Evolutionary conservation across 2,329 filamentous ascomycete species (phyloP), one percentile per base, ranked within the genome.

Genomic region (Monosporascus sp.): DNA sequence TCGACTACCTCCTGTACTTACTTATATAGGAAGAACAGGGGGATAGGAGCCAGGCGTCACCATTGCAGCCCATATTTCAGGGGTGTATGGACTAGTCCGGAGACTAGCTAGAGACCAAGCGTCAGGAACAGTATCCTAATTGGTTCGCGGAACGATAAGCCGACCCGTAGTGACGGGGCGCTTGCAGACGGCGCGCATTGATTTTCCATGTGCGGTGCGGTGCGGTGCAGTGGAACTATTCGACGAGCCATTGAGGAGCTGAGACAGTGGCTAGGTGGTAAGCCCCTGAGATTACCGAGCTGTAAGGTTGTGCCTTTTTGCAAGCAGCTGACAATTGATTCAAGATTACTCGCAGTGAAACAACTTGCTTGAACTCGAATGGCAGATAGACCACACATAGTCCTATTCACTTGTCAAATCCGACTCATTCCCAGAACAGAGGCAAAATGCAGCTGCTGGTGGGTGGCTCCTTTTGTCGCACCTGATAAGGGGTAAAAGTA

Each of bases 71-170:
- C 53, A 45, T 50, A 48, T 52, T 51, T 58, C 52, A 57, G 56
- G 58, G 54, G 54, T 40, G 4, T 22, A 40, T 17, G 35, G 35
- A 14, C 8, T 57, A 53, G 24, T 37, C 46, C 28, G 41, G 28
- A 52, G 51, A 52, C 55, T 52, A 54, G 51, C 44, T 59, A 55
- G 43, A 50, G 37, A 57, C 54, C 49, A 66, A 66, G 64, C 62
- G 61, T 54, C 64, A 66, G 64, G 64, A 62, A 66, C 64, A 58
- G 55, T 17, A 22, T 35, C 43, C 17, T 62, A 38, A 66, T 66
- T 66, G 64, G 64, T 35, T 55, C 61, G 63, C 63, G 61, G 63
- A 58, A 54, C 51, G 49, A 45, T 55, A 62, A 52, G 53, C 49
- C 56, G 59, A 56, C 55, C 61, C 57, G 57, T 51, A 56, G 49